Evolutionary conservation across 2,329 filamentous ascomycete genomes (phyloP).

Genomic region (Fusarium musae): DNA sequence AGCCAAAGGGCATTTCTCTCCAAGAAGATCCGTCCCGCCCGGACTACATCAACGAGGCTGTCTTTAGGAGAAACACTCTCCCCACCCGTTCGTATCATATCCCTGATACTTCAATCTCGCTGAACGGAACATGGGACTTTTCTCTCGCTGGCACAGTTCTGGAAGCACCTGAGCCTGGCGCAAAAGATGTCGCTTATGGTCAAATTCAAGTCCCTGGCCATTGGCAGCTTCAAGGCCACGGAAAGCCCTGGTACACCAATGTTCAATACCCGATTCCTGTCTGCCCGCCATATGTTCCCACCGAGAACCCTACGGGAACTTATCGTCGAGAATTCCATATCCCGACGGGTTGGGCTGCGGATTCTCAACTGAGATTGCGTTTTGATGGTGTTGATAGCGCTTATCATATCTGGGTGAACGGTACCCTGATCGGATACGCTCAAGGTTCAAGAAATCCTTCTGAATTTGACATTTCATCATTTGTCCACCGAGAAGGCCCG

Average conservation of each 20-base stretch:
- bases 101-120: conserved; percentile 58
- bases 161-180: conserved; percentile 54
- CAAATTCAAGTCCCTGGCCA: conserved; percentile 71
- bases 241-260: conserved; percentile 76
- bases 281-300: conserved; percentile 70
- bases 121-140: conserved; percentile 70
- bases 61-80: conserved; percentile 65
- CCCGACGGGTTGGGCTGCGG: conserved; percentile 57
- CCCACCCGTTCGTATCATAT: conserved; percentile 64
- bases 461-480: conserved; percentile 73
- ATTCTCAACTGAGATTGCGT: conserved; percentile 68
- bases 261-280: conserved; percentile 73
- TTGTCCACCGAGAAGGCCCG: conserved; percentile 52
- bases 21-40: conserved; percentile 52
- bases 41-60: conserved; percentile 62
- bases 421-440: conserved; percentile 71
- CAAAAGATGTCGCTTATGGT: conserved; percentile 60
- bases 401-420: conserved; percentile 77
- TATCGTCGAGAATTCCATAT: conserved; percentile 68
- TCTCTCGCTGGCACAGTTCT: conserved; percentile 59
- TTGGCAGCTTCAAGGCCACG: conserved; percentile 77
- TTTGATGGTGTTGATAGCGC: conserved; percentile 80
- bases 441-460: conserved; percentile 75
- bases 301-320: conserved; percentile 72
- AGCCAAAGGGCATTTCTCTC: conserved; percentile 44